A percentile compares a stretch with the other conserved stretches of the same genome.
These are phyloP conservation scores for Cyberlindnera galapagoensis DNA, from an alignment of 805 yeast genomes.

Conservation along the genomic window DNA sequence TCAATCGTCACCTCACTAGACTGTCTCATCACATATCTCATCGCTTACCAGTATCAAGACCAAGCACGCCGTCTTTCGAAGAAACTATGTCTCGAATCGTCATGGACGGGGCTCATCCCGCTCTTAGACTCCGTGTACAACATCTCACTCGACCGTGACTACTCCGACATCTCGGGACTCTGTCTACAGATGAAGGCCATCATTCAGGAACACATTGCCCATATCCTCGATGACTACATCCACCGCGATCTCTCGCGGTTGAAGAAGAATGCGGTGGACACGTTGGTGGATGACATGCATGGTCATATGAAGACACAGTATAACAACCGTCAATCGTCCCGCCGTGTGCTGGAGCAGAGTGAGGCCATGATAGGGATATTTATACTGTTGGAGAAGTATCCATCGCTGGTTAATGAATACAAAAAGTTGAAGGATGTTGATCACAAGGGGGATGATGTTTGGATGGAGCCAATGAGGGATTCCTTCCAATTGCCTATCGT, in stretches of 20 bases:
- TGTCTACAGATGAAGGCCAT: conserved; percentile 11
- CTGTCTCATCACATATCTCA: conserved; percentile 15
- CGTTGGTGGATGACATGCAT: conserved; percentile 4
- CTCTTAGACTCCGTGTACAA: conserved; percentile 11
- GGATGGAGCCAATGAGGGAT: too few species aligned
- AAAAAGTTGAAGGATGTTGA: too few species aligned
- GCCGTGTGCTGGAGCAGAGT: conserved; percentile 4
- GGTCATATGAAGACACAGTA: conserved; percentile 4
- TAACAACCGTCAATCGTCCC: conserved; percentile 8
- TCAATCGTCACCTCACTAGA: conserved; percentile 14
- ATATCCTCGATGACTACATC: conserved; percentile 9
- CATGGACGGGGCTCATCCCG: conserved; percentile 16
- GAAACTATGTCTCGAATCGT: conserved; percentile 9
- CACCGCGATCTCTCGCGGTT: conserved; percentile 5
- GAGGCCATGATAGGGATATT: conserved; percentile 10
- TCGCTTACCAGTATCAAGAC: conserved; percentile 20
- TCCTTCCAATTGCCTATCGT: too few species aligned
- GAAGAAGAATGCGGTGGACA: not conserved
- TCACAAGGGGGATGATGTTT: too few species aligned
- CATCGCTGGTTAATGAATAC: conserved; percentile 6
- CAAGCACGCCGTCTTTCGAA: conserved; percentile 8
- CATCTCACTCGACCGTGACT: conserved; percentile 2
- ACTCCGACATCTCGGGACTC: conserved; percentile 12
- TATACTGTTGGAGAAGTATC: conserved; percentile 9
- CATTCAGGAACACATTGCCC: conserved; percentile 14